These are phyloP conservation scores for Beauveria brongniartii DNA, from an alignment of 2,329 filamentous ascomycete genomes.

Conservation along the genomic window DNA sequence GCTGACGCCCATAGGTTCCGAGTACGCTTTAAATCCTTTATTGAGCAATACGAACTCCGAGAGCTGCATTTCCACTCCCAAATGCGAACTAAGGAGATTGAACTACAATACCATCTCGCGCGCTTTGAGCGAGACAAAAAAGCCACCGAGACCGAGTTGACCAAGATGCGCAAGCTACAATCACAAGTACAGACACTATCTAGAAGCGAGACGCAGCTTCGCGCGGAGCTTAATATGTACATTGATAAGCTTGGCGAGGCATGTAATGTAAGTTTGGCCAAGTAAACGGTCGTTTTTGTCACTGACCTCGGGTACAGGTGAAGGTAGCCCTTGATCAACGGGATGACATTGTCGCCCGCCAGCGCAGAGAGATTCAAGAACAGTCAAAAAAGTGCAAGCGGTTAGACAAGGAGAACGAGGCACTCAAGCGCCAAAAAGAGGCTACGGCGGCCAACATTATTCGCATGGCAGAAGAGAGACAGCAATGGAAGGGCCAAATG, in stretches of 20 bases:
- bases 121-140: constrained; percentile 87
- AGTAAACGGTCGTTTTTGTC: too few relatives aligned
- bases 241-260: constrained; percentile 99
- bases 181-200: constrained; percentile 90
- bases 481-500: constrained; percentile 66
- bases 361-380: constrained; percentile 93
- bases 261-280: constrained; percentile 20
- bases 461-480: constrained; percentile 93
- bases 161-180: constrained; percentile 76
- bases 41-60: constrained; percentile 93
- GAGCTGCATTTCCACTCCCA: constrained; percentile 90
- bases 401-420: constrained; percentile 92
- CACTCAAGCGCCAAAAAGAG: constrained; percentile 85
- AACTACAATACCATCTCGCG: constrained; percentile 85
- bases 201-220: constrained; percentile 87
- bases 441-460: constrained; percentile 90
- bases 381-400: constrained; percentile 99
- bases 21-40: constrained; percentile 83
- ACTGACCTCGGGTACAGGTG: constrained; percentile 17
- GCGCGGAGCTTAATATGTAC: constrained; percentile 95
- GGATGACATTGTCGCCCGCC: constrained; percentile 1
- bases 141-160: constrained; percentile 71
- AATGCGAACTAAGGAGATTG: constrained; percentile 88
- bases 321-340: constrained; percentile 7
- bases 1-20: constrained; percentile 55